Base-by-base conservation (phyloP, 108 stramenopile species). In the Asterionellopsis glacialis region DNA sequence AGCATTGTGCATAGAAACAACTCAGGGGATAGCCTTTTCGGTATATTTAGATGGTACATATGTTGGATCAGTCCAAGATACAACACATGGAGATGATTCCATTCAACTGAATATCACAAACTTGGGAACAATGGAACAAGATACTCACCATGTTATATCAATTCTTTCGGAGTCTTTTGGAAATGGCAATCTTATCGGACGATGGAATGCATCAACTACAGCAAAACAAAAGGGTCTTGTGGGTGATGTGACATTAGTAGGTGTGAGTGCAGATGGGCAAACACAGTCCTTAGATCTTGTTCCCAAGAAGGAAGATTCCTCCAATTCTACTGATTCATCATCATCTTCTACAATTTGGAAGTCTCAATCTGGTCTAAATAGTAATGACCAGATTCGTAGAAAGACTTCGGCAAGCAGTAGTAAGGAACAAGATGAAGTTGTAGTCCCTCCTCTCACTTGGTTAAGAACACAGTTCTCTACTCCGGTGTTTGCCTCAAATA, bases 141-240 rank as follows among this genome's bases (percentile, higher is more conserved):
- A 7, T 7, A 33, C 33, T 5, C 33, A 42, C 11, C 72, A 77
- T 41, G 58, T 57, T n/a, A 57, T 81, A 21, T 43, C 60, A 0
- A 67, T 83, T 24, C 65, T 83, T 5, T 72, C 69, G 3, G 82
- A 83, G 47, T 76, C 74, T 12, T 33, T 83, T 19, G 82, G 82
- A 4, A 73, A 76, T 47, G 24, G 57, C 52, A 83, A 83, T 65
- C 60, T 83, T 48, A 66, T 83, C 45, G 82, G 82, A 39, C 47
- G 82, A 51, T 83, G 74, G 66, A 75, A 75, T 21, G 72, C 51
- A 16, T 41, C 40, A n/a, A 74, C 77, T 1, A 41, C 27, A 28
- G 53, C 67, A 39, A 83, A 83, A 50, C 5, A 19, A n/a, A 83
- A 83, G 41, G 82, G 82, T 0, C 56, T 83, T 16, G 51, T 61